Base-by-base conservation (phyloP, 2,329 filamentous ascomycete genomes). In the Colletotrichum echinochloae region DNA sequence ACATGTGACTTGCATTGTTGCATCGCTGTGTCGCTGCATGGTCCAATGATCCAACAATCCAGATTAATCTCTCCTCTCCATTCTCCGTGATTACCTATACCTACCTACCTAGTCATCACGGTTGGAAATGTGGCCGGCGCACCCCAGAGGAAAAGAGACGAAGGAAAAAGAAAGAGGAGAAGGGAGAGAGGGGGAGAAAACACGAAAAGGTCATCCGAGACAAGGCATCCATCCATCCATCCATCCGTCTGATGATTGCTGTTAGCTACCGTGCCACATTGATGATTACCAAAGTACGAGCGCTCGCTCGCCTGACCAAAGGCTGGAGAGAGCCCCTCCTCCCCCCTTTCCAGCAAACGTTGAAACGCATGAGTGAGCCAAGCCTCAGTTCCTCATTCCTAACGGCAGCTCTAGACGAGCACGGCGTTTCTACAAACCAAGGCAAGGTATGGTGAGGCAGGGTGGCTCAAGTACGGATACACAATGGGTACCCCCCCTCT, bases 341-440 rank as follows among this genome's bases (percentile, higher is more conserved):
- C 28, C 20, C 33, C 35, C n/a, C n/a, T 35, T 41, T 57, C 12
- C 54, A 41, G 46, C 46, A 64, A 39, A 56, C 35, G 59, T 67
- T 67, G 62, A 70, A 70, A 70, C 66, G 66, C 62, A 60, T 66
- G 54, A 51, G 52, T 46, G 39, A 37, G 44, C 44, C 41, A 33
- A 61, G 37, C 33, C 49, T 28, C 44, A 41, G 35, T 37, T 46
- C 20, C 35, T n/a, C 51, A 64, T 44, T 64, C 35, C 52, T n/a
- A 18, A 54, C 33, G 52, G 35, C 23, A 28, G 35, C 48, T 14
- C 35, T 14, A 41, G 46, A 41, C 35, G 57, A 35, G 9, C 41
- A 49, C 35, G 23, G 37, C n/a, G 54, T 37, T 18, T 35, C 14
- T 28, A 41, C 37, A 18, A 20, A 55, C 33, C 18, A 44, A 28